Base-by-base conservation (phyloP, 148 eudicot genomes). In the Nyssa sinensis region DNA sequence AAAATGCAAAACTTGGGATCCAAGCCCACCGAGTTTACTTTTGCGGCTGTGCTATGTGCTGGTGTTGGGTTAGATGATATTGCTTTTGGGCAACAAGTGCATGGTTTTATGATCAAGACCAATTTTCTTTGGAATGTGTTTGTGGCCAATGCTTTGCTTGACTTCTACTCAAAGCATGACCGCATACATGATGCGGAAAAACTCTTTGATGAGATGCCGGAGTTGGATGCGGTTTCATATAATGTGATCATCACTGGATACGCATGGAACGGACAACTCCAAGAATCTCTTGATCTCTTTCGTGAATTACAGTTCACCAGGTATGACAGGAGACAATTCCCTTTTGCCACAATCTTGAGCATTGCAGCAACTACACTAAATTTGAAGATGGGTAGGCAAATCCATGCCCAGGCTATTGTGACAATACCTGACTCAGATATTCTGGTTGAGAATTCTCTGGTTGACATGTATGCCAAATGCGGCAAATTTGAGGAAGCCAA, bases 381-480 rank as follows among this genome's bases (percentile, higher is more conserved):
- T 77, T 41, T 92, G 53, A 70, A 79, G 24, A 80, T 88, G 84
- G 97, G 94, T 64, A 80, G 80, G 78, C 92, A 92, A 73, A 84
- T 88, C 59, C 97, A 92, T 84, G 84, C 87, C 51, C 97, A 92
- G 73, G 79, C 89, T 58, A 62, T 90, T 49, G 82, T 90, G 81
- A 85, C 87, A 25, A 71, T 67, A 68, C 84, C 91, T 67, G 67
- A 78, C 47, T 65, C 51, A 7, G 91, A 88, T 67, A 59, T 75
- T 74, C 79, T 78, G 74, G 87, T 90, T 34, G 87, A 80, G 27
- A 90, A 90, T 78, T 76, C 94, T 31, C 88, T 92, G 57, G 82
- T 92, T 0, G 94, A 92, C 81, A 92, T 88, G 97, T 91, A 91
- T 75, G 97, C 90, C 24, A 92, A 84, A 88, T 89, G 92, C 51